Conservation (phyloP, 495 filamentous ascomycete genomes). For the Annulohypoxylon stygium region DNA sequence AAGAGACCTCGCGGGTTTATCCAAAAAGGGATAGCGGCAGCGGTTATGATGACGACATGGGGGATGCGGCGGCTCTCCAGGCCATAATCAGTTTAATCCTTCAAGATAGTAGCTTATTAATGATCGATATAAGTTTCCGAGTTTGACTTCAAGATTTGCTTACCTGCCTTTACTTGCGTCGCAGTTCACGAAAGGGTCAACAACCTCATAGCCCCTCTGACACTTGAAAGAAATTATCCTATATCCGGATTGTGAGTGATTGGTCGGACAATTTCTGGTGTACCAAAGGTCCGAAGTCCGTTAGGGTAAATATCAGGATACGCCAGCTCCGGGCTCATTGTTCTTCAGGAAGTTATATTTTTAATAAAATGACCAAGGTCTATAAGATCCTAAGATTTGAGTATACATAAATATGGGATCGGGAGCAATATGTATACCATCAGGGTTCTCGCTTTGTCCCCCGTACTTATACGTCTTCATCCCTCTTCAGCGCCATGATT, state of each 20-base stretch:
- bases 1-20: conserved; percentile 29
- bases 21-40: background rate
- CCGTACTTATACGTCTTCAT: conserved; percentile 4
- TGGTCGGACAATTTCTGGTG: conserved; percentile 4
- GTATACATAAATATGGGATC: background rate
- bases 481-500: background rate
- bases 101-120: background rate
- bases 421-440: conserved; percentile 7
- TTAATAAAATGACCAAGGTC: background rate
- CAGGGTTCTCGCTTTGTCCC: conserved; percentile 26
- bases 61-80: background rate
- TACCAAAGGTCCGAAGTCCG: conserved; percentile 23
- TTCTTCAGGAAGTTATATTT: background rate
- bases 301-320: background rate
- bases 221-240: background rate
- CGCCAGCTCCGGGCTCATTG: background rate
- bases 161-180: background rate
- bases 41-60: background rate
- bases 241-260: conserved; percentile 4
- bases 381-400: background rate
- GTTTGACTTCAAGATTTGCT: background rate
- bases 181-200: background rate
- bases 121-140: background rate
- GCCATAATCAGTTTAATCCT: background rate
- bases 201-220: background rate